phyloP scores from a whole-genome alignment of 192 early-diverging fungal species.

The Linnemannia schmuckeri region DNA sequence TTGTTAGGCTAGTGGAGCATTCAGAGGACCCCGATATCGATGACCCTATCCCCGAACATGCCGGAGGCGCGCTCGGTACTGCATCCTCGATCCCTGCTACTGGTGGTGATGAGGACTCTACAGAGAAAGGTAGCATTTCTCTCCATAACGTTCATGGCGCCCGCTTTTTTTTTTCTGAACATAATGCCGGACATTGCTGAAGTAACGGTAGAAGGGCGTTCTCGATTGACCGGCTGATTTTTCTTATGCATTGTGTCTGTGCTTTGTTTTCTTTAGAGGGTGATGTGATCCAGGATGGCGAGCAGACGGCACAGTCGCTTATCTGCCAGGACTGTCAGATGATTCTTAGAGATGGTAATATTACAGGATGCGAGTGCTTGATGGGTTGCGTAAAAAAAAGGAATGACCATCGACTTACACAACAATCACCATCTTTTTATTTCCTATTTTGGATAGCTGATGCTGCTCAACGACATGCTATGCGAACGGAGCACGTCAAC shows the following conservation, averaged over 20 bases:
- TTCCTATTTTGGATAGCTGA: conserved; percentile 53
- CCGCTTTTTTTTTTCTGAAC: no score
- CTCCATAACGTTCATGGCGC: no score
- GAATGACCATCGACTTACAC: background rate
- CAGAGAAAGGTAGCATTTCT: conserved; percentile 23
- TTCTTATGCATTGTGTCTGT: background rate
- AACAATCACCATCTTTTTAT: background rate
- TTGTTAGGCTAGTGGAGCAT: conserved; percentile 75
- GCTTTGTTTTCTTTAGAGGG: conserved; percentile 55
- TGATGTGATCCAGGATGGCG: conserved; percentile 75
- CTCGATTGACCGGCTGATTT: no score
- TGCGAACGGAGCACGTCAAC: conserved; percentile 77
- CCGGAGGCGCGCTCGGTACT: conserved; percentile 48
- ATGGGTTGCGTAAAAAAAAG: background rate
- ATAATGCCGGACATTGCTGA: background rate
- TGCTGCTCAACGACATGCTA: conserved; percentile 84
- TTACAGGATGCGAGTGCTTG: background rate
- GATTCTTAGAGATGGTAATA: conserved; percentile 79
- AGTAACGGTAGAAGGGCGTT: background rate
- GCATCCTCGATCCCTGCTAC: conserved; percentile 24
- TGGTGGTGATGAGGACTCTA: conserved; percentile 42
- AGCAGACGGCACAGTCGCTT: conserved; percentile 84
- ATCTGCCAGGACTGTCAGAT: conserved; percentile 87
- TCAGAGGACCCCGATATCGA: conserved; percentile 80
- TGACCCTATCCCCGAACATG: conserved; percentile 58